A percentile compares a stretch with the other conserved stretches of the same genome.
phyloP scores from a whole-genome alignment of 129 eudicot genomes.

The Artemisia annua region DNA sequence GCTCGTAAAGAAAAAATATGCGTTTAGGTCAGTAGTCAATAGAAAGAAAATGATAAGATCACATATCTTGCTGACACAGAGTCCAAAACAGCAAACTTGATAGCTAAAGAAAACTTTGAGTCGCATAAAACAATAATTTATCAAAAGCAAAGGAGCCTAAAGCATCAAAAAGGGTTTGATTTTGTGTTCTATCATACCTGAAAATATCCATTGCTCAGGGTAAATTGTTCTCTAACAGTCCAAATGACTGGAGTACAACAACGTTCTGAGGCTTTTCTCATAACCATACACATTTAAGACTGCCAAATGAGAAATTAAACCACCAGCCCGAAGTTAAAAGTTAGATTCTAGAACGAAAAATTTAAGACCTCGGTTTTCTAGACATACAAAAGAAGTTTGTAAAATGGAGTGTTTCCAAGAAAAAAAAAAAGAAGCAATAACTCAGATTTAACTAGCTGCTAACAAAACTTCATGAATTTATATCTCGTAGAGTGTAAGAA shows the following conservation, averaged over 20 bases:
- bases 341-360: constrained; percentile 4
- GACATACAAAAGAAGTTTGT: background rate
- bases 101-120: background rate
- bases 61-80: background rate
- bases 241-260: constrained; percentile 10
- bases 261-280: constrained; percentile 12
- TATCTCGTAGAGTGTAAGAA: background rate
- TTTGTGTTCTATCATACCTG: constrained; percentile 26
- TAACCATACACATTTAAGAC: background rate
- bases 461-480: constrained; percentile 8
- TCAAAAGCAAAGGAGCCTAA: background rate
- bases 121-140: no score
- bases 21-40: background rate
- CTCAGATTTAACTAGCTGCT: background rate
- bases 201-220: background rate
- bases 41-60: background rate
- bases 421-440: background rate
- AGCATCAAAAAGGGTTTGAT: background rate
- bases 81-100: constrained; percentile 3
- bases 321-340: background rate
- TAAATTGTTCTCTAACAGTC: background rate
- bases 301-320: constrained; percentile 8
- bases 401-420: background rate
- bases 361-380: constrained; percentile 4
- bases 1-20: no score